Percentiles rank a stretch among this genome's conserved stretches.
These are phyloP conservation scores for Coemansia sp. DNA, from an alignment of 192 early-diverging fungal genomes.

Conservation along the genomic window DNA sequence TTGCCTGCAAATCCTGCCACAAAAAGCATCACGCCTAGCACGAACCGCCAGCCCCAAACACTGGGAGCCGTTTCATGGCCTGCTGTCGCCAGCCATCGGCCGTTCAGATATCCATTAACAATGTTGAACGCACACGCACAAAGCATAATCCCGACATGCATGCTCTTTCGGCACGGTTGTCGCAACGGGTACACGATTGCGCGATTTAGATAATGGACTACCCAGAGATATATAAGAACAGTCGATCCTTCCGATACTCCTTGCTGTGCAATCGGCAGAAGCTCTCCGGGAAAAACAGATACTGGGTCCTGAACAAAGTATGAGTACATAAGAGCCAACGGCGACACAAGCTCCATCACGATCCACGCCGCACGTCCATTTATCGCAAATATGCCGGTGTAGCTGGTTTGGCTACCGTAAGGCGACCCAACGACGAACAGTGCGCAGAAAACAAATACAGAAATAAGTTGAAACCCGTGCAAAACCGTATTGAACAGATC, in stretches of 20 bases:
- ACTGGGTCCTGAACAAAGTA: not conserved
- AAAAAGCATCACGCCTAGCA: slow-evolving; percentile 16
- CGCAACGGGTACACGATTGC: slow-evolving; percentile 46
- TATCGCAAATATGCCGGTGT: slow-evolving; percentile 21
- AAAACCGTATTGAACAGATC: slow-evolving; percentile 16
- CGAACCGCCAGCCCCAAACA: not conserved
- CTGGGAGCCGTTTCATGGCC: not conserved
- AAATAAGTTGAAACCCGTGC: slow-evolving; percentile 11
- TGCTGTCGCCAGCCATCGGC: slow-evolving; percentile 28
- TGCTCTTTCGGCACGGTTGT: slow-evolving; percentile 40
- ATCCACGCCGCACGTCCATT: slow-evolving; percentile 40
- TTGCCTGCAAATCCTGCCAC: slow-evolving; percentile 30
- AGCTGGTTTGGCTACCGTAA: slow-evolving; percentile 45
- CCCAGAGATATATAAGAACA: slow-evolving; percentile 24
- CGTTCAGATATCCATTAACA: slow-evolving; percentile 53
- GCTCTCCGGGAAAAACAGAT: not conserved
- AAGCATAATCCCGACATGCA: slow-evolving; percentile 45
- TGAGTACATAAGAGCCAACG: slow-evolving; percentile 17
- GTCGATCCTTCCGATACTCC: not conserved
- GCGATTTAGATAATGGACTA: slow-evolving; percentile 45
- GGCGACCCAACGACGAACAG: slow-evolving; percentile 42
- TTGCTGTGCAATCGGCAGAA: not conserved
- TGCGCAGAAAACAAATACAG: slow-evolving; percentile 16
- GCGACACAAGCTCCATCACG: slow-evolving; percentile 48
- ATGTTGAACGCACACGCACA: slow-evolving; percentile 39